phyloP scores from a whole-genome alignment of 2,329 filamentous ascomycete genomes.

The Gaeumannomyces tritici region DNA sequence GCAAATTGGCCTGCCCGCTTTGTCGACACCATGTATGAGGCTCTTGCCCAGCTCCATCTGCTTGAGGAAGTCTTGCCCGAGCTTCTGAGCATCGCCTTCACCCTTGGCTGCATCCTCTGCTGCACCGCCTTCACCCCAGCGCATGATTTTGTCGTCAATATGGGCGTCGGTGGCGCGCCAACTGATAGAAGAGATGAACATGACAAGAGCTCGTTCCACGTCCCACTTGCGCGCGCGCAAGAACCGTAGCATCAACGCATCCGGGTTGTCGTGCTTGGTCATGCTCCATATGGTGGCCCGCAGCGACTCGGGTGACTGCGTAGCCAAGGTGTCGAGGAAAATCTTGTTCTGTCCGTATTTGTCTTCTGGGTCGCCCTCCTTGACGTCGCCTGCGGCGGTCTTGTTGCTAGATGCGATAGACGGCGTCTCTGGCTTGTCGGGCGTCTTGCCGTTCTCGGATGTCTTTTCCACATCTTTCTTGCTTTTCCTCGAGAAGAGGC shows the following conservation, averaged over 20 bases:
- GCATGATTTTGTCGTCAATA: conserved; percentile 83
- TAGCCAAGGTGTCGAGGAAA: conserved; percentile 73
- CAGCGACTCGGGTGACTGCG: conserved; percentile 67
- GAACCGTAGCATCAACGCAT: conserved; percentile 74
- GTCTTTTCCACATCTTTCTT: conserved; percentile 38
- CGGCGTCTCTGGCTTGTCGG: background rate
- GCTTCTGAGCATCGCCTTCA: conserved; percentile 52
- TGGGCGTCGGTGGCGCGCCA: conserved; percentile 80
- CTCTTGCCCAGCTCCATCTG: conserved; percentile 89
- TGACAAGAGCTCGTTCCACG: conserved; percentile 81
- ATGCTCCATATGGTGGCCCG: conserved; percentile 81
- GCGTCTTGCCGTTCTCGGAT: conserved; percentile 17
- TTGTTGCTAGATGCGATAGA: conserved; percentile 11
- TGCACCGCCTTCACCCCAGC: conserved; percentile 50
- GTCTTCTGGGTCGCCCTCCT: conserved; percentile 55
- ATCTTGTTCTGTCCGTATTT: conserved; percentile 88
- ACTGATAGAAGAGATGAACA: conserved; percentile 89
- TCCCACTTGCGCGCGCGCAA: conserved; percentile 93
- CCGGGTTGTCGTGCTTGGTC: conserved; percentile 92
- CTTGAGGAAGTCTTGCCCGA: conserved; percentile 65
- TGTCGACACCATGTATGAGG: conserved; percentile 82
- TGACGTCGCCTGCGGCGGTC: background rate
- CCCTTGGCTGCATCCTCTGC: conserved; percentile 41
- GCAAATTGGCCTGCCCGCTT: conserved; percentile 75
- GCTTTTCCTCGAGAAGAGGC: conserved; percentile 55